Percentiles rank a stretch among this genome's conserved stretches.
Evolutionary conservation across 139 green algal species (phyloP).

Genomic region (Chlamydomonas applanata): DNA sequence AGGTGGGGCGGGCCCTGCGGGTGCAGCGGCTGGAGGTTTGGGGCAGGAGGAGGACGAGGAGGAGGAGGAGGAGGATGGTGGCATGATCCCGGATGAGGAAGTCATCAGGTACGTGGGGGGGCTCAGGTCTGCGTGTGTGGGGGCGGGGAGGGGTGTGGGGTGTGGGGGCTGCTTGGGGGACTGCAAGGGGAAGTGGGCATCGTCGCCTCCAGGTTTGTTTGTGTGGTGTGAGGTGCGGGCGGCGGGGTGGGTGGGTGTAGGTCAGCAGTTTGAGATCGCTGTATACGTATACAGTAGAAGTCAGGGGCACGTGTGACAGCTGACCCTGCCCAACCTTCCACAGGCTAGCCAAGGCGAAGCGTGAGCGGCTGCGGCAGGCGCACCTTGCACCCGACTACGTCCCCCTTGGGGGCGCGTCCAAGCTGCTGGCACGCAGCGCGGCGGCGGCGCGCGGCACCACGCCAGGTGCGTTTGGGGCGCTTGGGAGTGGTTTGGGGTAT

Average conservation of each 20-base stretch:
- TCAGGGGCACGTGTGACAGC: too few species aligned
- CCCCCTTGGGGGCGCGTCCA: slow-evolving; percentile 40
- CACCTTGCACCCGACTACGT: slow-evolving; percentile 79
- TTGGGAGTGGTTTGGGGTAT: too few species aligned
- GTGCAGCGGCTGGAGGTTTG: background rate
- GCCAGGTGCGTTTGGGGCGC: too few species aligned
- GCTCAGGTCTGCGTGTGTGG: too few species aligned
- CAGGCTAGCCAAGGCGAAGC: slow-evolving; percentile 69
- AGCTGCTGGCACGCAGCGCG: background rate
- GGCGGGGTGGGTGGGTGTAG: too few species aligned
- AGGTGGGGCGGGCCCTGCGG: background rate
- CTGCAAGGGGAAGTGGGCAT: too few species aligned
- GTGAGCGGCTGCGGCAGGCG: slow-evolving; percentile 68
- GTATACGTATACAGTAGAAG: too few species aligned
- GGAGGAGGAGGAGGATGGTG: slow-evolving; percentile 39
- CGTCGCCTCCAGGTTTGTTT: too few species aligned
- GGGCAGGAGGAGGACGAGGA: slow-evolving; percentile 8
- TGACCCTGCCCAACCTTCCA: background rate
- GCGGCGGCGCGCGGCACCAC: background rate
- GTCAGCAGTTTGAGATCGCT: too few species aligned
- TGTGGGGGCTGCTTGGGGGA: too few species aligned
- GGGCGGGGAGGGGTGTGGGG: too few species aligned
- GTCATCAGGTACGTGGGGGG: slow-evolving; percentile 50
- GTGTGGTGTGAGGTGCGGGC: too few species aligned
- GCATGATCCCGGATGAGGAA: slow-evolving; percentile 57